Evolutionary conservation across 495 filamentous ascomycete species (phyloP), one percentile per base, ranked within the genome.

Genomic region (Penicillium bovifimosum): DNA sequence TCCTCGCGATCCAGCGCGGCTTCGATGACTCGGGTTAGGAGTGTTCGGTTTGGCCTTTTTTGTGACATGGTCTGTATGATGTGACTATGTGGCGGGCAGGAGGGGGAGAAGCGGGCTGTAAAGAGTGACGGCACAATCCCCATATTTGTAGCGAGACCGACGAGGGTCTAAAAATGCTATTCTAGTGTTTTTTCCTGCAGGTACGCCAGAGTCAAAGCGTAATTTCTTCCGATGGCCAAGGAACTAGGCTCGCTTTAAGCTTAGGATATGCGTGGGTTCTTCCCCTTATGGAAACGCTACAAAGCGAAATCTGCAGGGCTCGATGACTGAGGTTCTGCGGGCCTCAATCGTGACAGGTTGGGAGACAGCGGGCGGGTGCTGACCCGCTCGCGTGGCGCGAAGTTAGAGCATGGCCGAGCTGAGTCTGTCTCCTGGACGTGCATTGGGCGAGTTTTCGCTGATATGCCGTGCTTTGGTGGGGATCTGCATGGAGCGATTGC

Each of bases 1-100:
- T 64, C 53, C 10, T 59, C 50, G 29, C 61, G 61, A 47, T 59
- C 43, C 2, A 64, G 44, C 11, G 49, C 55, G 7, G 58, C 61
- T 13, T 56, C 56, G 16, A 62, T 42, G 1, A 64, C 28, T 14
- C 58, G 47, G 29, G 51, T 42, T 9, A 64, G 18, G 11, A 64
- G 44, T 17, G 40, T 51, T 28, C 54, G 53, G 17, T 52, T 44
- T 36, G 53, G 41, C 17, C 45, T 41, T 41, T 50, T 34, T 20
- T 48, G 36, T 5, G 56, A 18, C 56, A 61, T 61, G 28, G 20
- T 18, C 14, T 16, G 43, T 36, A 42, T 51, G 13, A 11, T 34
- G 3, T 34, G 14, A 20, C 20, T 5, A 14, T 17, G 35, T 2
- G 10, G 31, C 17, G 6, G 28, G 28, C 20, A 18, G 31, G 31